These are phyloP conservation scores for Cyclostephanos invisitatus DNA, from an alignment of 108 stramenopile genomes.

Conservation along the genomic window DNA sequence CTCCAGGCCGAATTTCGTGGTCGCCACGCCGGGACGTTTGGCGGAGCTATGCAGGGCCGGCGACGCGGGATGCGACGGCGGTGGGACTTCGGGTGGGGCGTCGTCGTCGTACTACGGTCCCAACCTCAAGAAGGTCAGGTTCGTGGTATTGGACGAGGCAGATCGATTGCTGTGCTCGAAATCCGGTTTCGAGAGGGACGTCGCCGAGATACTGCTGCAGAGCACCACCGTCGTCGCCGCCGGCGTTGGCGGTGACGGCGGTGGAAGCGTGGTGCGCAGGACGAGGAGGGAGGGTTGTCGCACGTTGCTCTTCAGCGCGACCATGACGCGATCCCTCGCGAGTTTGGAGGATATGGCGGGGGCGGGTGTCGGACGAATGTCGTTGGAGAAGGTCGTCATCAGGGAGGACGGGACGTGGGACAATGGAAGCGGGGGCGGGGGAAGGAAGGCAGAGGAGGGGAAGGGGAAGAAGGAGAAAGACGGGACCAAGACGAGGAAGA, in stretches of 20 bases:
- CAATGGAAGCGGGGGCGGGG: slow-evolving; percentile 5
- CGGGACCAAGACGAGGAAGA: slow-evolving; percentile 16
- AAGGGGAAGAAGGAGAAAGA: too few species aligned
- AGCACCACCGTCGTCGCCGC: slow-evolving; percentile 34
- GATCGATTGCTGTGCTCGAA: slow-evolving; percentile 89
- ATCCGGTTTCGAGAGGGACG: slow-evolving; percentile 90
- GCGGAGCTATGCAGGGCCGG: slow-evolving; percentile 77
- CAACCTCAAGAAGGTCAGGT: slow-evolving; percentile 71
- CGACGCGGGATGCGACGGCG: slow-evolving; percentile 16
- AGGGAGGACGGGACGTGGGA: slow-evolving; percentile 50
- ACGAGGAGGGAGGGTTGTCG: slow-evolving; percentile 68
- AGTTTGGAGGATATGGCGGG: slow-evolving; percentile 83
- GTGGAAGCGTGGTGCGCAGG: slow-evolving; percentile 30
- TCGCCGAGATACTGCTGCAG: slow-evolving; percentile 82
- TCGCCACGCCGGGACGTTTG: slow-evolving; percentile 95
- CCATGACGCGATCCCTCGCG: slow-evolving; percentile 88
- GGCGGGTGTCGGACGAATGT: slow-evolving; percentile 67
- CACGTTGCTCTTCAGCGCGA: slow-evolving; percentile 96
- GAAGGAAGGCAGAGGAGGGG: slow-evolving; percentile 2
- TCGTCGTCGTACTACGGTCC: slow-evolving; percentile 40
- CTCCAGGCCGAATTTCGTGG: slow-evolving; percentile 89
- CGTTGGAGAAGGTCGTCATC: slow-evolving; percentile 71
- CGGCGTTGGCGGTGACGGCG: slow-evolving; percentile 1
- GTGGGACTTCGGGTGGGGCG: slow-evolving; percentile 18
- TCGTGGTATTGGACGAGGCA: slow-evolving; percentile 96